Conservation (phyloP, 2,329 filamentous ascomycete genomes). For the Xylaria sp. region DNA sequence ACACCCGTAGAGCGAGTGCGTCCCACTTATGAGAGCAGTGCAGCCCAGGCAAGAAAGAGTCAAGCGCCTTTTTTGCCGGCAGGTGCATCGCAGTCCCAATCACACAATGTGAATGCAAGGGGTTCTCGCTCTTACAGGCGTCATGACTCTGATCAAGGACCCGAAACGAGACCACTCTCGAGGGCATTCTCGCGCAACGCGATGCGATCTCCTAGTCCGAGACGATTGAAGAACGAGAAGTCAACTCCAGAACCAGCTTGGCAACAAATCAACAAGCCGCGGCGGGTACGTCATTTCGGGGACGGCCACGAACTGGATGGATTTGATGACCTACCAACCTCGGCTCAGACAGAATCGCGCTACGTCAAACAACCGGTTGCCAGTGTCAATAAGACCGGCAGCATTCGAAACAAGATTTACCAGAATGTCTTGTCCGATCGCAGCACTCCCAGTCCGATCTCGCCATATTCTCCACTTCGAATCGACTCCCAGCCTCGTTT, state of each 20-base stretch:
- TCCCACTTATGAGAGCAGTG: slow-evolving; percentile 61
- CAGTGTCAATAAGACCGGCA: slow-evolving; percentile 71
- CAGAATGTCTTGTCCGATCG: slow-evolving; percentile 66
- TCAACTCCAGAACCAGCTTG: slow-evolving; percentile 59
- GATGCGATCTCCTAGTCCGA: slow-evolving; percentile 70
- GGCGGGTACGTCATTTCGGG: slow-evolving; percentile 78
- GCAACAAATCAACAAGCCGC: slow-evolving; percentile 79
- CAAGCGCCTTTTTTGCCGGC: slow-evolving; percentile 82
- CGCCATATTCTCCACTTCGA: slow-evolving; percentile 67
- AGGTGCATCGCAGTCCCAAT: slow-evolving; percentile 76
- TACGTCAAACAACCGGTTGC: slow-evolving; percentile 83
- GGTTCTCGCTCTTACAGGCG: slow-evolving; percentile 76
- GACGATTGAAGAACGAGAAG: slow-evolving; percentile 57
- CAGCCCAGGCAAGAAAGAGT: slow-evolving; percentile 65
- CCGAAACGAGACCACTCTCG: slow-evolving; percentile 67
- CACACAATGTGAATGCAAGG: slow-evolving; percentile 81
- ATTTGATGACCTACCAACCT: slow-evolving; percentile 95
- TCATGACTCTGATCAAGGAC: slow-evolving; percentile 79
- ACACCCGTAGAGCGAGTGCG: slow-evolving; percentile 74
- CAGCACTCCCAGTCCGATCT: slow-evolving; percentile 62
- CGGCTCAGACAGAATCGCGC: slow-evolving; percentile 79
- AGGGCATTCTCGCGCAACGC: slow-evolving; percentile 67
- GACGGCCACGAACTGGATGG: slow-evolving; percentile 91
- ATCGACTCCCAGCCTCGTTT: slow-evolving; percentile 68
- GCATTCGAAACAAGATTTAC: slow-evolving; percentile 65